Percentiles rank a stretch among this genome's conserved stretches.
phyloP scores from a whole-genome alignment of 768 basidiomycete genomes.

The Multifurca ochricompacta region DNA sequence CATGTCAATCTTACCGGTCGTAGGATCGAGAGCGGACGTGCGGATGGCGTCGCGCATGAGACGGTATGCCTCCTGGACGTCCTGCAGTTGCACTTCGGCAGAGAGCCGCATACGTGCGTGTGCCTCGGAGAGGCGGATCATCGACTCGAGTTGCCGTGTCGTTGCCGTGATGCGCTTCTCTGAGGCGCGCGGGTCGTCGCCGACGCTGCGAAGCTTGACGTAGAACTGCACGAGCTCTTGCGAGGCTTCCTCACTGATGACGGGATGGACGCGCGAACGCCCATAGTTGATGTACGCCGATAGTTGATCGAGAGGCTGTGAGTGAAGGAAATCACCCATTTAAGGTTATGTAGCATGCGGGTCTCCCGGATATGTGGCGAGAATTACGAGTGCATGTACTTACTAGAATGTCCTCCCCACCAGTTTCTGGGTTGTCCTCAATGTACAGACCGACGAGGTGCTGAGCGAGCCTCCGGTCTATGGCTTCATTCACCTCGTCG shows the following conservation, averaged over 20 bases:
- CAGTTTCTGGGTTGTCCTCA: conserved; percentile 73
- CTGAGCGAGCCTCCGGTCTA: conserved; percentile 82
- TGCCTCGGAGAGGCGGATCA: conserved; percentile 94
- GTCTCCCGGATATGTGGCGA: too few species aligned
- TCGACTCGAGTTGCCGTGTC: conserved; percentile 92
- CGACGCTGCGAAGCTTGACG: conserved; percentile 89
- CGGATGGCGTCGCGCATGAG: conserved; percentile 96
- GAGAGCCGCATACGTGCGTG: conserved; percentile 96
- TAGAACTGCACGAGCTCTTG: conserved; percentile 82
- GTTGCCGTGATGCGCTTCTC: conserved; percentile 98
- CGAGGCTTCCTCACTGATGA: conserved; percentile 78
- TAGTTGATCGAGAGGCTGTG: conserved; percentile 79
- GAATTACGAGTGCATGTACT: too few species aligned
- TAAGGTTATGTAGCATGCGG: background rate
- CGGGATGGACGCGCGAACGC: conserved; percentile 75
- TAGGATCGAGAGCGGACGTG: conserved; percentile 90
- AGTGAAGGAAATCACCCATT: background rate
- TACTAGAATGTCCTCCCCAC: conserved; percentile 69
- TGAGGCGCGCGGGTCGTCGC: conserved; percentile 75
- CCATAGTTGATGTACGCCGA: conserved; percentile 95
- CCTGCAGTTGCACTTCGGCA: conserved; percentile 72
- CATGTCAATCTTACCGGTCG: conserved; percentile 97
- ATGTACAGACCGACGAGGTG: conserved; percentile 91
- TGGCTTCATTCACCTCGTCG: conserved; percentile 84
- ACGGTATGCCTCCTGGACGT: conserved; percentile 88